These are phyloP conservation scores for Physcomitrellopsis africana DNA, from an alignment of 225 moss, liverwort and hornwort genomes.

Conservation along the genomic window DNA sequence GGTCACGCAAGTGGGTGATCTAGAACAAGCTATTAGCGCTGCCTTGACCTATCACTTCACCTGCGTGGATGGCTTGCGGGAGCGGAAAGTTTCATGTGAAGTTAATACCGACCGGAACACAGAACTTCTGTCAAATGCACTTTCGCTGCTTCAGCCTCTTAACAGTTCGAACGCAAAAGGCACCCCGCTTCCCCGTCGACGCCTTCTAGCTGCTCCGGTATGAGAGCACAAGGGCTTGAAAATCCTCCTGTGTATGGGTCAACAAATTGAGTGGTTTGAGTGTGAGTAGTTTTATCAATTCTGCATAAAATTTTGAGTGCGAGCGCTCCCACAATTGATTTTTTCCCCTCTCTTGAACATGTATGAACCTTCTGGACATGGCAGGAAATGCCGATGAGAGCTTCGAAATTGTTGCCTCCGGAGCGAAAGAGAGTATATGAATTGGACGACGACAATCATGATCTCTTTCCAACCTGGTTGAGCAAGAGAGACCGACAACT, in stretches of 20 bases:
- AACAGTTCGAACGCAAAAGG: background rate
- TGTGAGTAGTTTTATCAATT: too few species aligned
- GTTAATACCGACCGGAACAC: constrained; percentile 30
- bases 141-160: constrained; percentile 37
- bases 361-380: background rate
- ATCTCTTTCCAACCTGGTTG: constrained; percentile 35
- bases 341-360: background rate
- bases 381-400: constrained; percentile 12
- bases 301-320: too few species aligned
- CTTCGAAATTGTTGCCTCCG: background rate
- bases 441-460: constrained; percentile 17
- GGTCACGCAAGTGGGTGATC: constrained; percentile 14
- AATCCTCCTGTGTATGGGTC: too few species aligned
- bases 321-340: too few species aligned
- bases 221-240: too few species aligned
- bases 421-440: constrained; percentile 3
- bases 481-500: constrained; percentile 35
- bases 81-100: background rate
- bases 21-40: constrained; percentile 35
- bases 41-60: constrained; percentile 46
- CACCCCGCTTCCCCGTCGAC: constrained; percentile 22
- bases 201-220: constrained; percentile 36
- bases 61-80: constrained; percentile 38
- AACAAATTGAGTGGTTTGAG: too few species aligned
- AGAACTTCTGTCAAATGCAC: constrained; percentile 41